Base-by-base conservation (phyloP, 2,329 filamentous ascomycete genomes). In the Dactylellina leptospora region DNA sequence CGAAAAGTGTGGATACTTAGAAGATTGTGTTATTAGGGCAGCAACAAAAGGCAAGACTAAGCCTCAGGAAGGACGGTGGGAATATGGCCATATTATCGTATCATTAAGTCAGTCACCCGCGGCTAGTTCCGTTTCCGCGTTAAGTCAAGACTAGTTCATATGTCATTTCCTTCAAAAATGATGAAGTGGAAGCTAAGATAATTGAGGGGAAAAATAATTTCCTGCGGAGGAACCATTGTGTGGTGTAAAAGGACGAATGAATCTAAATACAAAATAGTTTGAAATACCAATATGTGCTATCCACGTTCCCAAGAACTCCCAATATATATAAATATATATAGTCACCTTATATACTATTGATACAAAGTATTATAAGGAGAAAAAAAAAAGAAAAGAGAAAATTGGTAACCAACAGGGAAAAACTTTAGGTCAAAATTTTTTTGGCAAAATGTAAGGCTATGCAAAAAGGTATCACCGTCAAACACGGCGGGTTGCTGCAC, bases 321-420 rank as follows among this genome's bases (percentile, higher is more conserved):
- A 61, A 48, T 36, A 28, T 30, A 44, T 48, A 58, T 59, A 66
- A 59, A 70, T 48, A 58, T 59, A 66, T 60, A 70, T 70, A 70
- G 30, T 70, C 64, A n/a, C n/a, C 64, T 62, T 56, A 48, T 61
- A 61, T 62, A 70, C 64, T 70, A 62, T 50, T 72, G 73, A 74
- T 72, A 75, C 73, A 73, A 73, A 71, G 71, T 66, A 73, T 55
- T 68, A 75, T 62, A 71, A 28, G 53, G 61, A 64, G 63, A 47
- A 38, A 27, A 68, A 73, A 63, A 28, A 53, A 56, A 56, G 38
- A 62, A 48, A 38, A 53, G 3, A 53, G 13, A 53, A 16, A 38
- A 22, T 11, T 50, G 44, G 45, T 42, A 38, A 55, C 50, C 48
- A 51, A 36, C 47, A 45, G 62, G 38, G 63, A 28, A 38, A 54